Evolutionary conservation across 805 yeast species (phyloP).

Genomic region (Suhomyces prunicola): DNA sequence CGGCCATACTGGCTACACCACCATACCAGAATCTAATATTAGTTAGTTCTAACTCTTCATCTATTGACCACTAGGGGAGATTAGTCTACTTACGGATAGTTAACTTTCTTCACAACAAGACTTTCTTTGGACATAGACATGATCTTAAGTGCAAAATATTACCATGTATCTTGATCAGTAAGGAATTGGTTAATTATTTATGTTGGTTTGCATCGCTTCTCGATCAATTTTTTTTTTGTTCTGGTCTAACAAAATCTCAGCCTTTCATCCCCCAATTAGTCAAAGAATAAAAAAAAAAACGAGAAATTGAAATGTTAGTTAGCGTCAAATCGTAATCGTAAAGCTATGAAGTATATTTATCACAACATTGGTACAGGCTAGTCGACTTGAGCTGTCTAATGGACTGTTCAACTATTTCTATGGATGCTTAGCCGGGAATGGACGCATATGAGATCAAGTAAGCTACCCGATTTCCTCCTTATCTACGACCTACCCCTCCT

Average conservation of each 20-base stretch:
- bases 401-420: neutral
- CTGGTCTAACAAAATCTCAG: neutral
- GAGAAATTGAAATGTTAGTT: neutral
- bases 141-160: neutral
- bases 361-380: neutral
- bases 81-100: conserved; percentile 11
- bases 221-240: neutral
- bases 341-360: no score
- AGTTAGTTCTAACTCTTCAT: conserved; percentile 6
- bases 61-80: neutral
- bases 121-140: neutral
- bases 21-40: conserved; percentile 54
- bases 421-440: neutral
- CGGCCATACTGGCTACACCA: conserved; percentile 67
- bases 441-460: neutral
- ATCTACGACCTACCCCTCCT: neutral
- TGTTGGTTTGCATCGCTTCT: neutral
- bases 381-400: neutral
- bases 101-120: conserved; percentile 7
- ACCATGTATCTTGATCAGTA: neutral
- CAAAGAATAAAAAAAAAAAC: neutral
- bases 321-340: neutral
- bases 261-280: neutral
- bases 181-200: neutral
- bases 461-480: neutral